phyloP scores from a whole-genome alignment of 495 filamentous ascomycete genomes.

The Hypoxylon intermedium region DNA sequence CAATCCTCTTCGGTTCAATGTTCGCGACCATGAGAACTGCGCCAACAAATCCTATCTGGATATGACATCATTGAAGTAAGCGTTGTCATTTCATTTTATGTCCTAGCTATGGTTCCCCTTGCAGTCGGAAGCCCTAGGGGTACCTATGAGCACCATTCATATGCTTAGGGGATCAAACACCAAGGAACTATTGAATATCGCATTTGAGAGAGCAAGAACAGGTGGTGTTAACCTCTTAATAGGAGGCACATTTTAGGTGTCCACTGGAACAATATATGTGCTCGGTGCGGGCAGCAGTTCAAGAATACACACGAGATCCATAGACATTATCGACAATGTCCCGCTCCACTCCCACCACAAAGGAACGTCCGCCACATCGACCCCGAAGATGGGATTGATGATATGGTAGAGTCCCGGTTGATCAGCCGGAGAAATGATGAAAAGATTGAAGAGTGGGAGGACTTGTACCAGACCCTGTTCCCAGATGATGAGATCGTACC shows the following conservation, averaged over 20 bases:
- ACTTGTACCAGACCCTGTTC: constrained; percentile 6
- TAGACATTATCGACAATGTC: not conserved
- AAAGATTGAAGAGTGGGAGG: constrained; percentile 1
- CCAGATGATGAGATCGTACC: constrained; percentile 2
- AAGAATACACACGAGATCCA: not conserved
- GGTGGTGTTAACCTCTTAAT: too few relatives aligned
- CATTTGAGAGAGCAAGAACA: too few relatives aligned
- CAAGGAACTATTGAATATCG: too few relatives aligned
- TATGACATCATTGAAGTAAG: constrained; percentile 46
- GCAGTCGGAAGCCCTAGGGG: not conserved
- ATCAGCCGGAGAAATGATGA: not conserved
- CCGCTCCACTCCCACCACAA: not conserved
- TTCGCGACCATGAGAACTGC: constrained; percentile 43
- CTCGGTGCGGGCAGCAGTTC: not conserved
- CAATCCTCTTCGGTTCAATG: constrained; percentile 48
- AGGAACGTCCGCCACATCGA: not conserved
- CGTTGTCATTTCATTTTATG: not conserved
- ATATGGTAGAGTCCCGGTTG: not conserved
- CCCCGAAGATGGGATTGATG: constrained; percentile 13
- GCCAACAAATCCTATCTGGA: constrained; percentile 36
- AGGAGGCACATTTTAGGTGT: not conserved
- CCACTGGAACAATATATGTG: not conserved
- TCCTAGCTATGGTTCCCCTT: not conserved
- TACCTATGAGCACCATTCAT: not conserved
- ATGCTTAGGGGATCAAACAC: not conserved